A percentile compares a stretch with the other conserved stretches of the same genome.
Evolutionary conservation across 352 stramenopile genomes (phyloP).

Genomic region (Phytophthora colocasiae): DNA sequence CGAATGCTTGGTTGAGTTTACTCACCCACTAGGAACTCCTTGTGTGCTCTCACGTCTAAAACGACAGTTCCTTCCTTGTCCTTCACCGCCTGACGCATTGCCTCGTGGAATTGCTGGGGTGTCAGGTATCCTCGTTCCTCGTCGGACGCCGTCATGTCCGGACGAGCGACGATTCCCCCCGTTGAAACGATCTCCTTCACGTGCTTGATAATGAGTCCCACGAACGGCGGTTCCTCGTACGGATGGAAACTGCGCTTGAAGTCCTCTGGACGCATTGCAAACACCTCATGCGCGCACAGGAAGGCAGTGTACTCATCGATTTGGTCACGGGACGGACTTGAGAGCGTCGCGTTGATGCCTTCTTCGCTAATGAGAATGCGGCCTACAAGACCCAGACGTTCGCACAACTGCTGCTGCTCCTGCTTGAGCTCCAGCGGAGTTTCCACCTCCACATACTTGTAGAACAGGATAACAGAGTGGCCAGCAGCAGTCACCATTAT

Average conservation of each 20-base stretch:
- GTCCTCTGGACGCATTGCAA: slow-evolving; percentile 67
- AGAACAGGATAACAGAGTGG: slow-evolving; percentile 76
- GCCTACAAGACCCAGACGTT: slow-evolving; percentile 63
- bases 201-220: slow-evolving; percentile 75
- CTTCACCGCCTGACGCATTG: slow-evolving; percentile 49
- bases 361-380: slow-evolving; percentile 83
- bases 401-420: slow-evolving; percentile 61
- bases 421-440: slow-evolving; percentile 45
- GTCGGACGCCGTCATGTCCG: slow-evolving; percentile 65
- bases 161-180: slow-evolving; percentile 50
- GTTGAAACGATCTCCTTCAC: slow-evolving; percentile 85
- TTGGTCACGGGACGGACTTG: slow-evolving; percentile 40
- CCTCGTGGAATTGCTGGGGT: slow-evolving; percentile 80
- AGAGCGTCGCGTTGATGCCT: slow-evolving; percentile 87
- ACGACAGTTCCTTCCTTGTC: slow-evolving; percentile 61
- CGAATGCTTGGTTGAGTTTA: background rate
- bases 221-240: slow-evolving; percentile 50
- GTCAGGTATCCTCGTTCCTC: slow-evolving; percentile 72
- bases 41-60: slow-evolving; percentile 68
- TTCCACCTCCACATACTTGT: slow-evolving; percentile 73
- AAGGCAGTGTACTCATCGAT: slow-evolving; percentile 76
- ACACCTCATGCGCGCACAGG: slow-evolving; percentile 58
- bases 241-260: slow-evolving; percentile 78
- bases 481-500: slow-evolving; percentile 34
- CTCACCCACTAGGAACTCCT: slow-evolving; percentile 59